These are phyloP conservation scores for Ogataea haglerorum DNA, from an alignment of 805 yeast species.

Conservation along the genomic window DNA sequence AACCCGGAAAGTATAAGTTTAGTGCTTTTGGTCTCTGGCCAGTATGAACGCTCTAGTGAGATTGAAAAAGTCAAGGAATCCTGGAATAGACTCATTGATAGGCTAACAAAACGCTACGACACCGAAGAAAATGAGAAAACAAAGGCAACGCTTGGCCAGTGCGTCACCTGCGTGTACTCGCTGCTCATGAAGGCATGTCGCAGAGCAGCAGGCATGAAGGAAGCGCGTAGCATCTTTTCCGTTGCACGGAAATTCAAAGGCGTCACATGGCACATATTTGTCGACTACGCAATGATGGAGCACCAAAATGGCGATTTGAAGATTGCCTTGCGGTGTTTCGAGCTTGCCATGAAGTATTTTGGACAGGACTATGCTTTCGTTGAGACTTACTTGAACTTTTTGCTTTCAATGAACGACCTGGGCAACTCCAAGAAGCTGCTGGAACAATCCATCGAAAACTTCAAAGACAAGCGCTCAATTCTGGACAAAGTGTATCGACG, in stretches of 20 bases:
- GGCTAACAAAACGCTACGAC: constrained; percentile 38
- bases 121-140: constrained; percentile 18
- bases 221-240: constrained; percentile 70
- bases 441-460: constrained; percentile 67
- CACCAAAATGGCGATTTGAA: constrained; percentile 61
- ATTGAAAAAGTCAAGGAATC: constrained; percentile 46
- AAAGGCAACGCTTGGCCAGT: constrained; percentile 22
- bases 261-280: constrained; percentile 71
- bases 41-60: constrained; percentile 57
- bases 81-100: constrained; percentile 50
- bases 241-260: constrained; percentile 61
- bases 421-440: constrained; percentile 74
- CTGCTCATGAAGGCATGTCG: constrained; percentile 70
- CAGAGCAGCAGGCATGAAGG: constrained; percentile 43
- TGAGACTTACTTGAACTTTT: constrained; percentile 65
- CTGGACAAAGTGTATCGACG: constrained; percentile 49
- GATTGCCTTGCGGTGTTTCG: constrained; percentile 74
- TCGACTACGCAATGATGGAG: constrained; percentile 81
- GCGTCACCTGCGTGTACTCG: constrained; percentile 64
- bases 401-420: constrained; percentile 64
- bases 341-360: constrained; percentile 62
- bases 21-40: constrained; percentile 64
- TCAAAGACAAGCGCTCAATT: constrained; percentile 38
- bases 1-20: constrained; percentile 72
- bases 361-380: constrained; percentile 58